Base-by-base conservation (phyloP, 352 stramenopile genomes). In the Globisporangium okanoganense region DNA sequence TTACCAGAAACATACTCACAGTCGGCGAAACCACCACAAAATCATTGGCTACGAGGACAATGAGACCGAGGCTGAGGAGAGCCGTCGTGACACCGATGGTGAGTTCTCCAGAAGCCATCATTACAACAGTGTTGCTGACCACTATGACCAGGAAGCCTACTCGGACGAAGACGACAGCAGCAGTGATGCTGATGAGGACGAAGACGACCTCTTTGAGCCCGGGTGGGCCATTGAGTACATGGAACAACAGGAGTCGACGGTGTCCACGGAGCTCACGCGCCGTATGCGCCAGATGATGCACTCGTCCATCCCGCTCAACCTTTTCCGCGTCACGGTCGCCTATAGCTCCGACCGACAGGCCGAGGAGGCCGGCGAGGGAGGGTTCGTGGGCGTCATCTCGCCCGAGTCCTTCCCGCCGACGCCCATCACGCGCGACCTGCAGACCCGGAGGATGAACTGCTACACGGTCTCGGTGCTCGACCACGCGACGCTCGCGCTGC, bases 211-310 rank as follows among this genome's bases (percentile, higher is more conserved):
- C 7, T 67, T 80, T 24, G 84, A 94, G 38, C 76, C 82, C 18
- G 82, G 84, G 5, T 94, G 84, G 84, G 78, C 84, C 2, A 71
- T 94, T 14, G 77, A 91, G 61, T 94, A 94, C 67, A 83, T 90
- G 71, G 78, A 94, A 54, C 75, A 93, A 56, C 75, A 86, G 52
- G 82, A 86, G 66, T 75, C 81, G 2, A 68, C 62, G 12, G 73
- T 94, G 22, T 76, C 84, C 18, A 76, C 71, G 7, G 78, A 81
- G 48, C 79, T 94, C 61, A 82, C 72, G 43, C 82, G 72, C 4
- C 71, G 76, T 18, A 94, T 94, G 84, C 69, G 68, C 6, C 62
- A 75, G 56, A 94, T 94, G 82, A 94, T 94, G 84, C 80, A 94
- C 57, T 88, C 79, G 44, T 76, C 69, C 16, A 75, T 94, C 16